Conservation (phyloP, 345 rosid genomes). For the Eucalyptus sideroxylon region DNA sequence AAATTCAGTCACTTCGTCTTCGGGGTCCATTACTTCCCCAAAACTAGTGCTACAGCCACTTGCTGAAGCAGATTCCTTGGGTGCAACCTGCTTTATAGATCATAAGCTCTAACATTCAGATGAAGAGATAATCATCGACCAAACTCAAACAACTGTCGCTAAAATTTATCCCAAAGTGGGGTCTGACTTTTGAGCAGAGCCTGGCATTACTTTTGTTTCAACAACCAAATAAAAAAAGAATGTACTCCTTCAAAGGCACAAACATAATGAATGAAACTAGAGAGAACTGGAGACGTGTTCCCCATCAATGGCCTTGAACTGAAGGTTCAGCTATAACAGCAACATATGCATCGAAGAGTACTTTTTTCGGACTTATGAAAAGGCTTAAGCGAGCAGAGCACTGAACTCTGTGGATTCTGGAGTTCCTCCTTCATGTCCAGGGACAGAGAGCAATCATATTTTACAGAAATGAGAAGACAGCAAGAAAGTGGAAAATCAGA, state of each 20-base stretch:
- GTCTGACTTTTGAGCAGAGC: background rate
- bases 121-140: background rate
- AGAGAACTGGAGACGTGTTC: background rate
- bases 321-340: background rate
- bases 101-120: background rate
- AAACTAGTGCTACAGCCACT: conserved; percentile 1
- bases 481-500: background rate
- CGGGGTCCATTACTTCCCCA: conserved; percentile 22
- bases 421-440: background rate
- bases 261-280: background rate
- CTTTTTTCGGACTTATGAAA: background rate
- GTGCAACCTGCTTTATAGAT: background rate
- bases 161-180: background rate
- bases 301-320: background rate
- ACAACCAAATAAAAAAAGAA: background rate
- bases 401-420: background rate
- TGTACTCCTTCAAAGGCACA: background rate
- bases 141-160: background rate
- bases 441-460: background rate
- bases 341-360: background rate
- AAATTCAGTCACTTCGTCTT: background rate
- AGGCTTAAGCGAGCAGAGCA: background rate
- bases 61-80: background rate
- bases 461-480: background rate
- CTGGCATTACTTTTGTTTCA: background rate